Conservation (phyloP, 2,329 filamentous ascomycete species). For the Alternaria arborescens region DNA sequence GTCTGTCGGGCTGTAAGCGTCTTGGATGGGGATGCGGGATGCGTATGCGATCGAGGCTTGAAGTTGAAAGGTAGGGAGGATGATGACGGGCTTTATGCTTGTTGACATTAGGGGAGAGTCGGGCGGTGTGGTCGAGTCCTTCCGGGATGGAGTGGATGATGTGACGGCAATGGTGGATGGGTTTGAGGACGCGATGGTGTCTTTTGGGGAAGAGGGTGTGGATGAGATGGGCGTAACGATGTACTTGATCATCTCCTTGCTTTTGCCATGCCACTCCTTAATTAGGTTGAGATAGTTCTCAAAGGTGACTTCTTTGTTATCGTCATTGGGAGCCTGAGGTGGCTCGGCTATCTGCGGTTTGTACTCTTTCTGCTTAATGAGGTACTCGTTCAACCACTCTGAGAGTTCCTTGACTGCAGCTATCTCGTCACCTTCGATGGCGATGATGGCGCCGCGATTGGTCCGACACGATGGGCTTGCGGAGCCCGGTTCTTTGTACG, state of each 20-base stretch:
- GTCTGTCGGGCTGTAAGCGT: constrained; percentile 81
- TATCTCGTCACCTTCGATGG: constrained; percentile 77
- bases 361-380: constrained; percentile 63
- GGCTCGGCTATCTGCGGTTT: constrained; percentile 61
- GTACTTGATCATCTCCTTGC: constrained; percentile 71
- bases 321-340: constrained; percentile 53
- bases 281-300: constrained; percentile 73
- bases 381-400: constrained; percentile 65
- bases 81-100: constrained; percentile 69
- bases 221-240: constrained; percentile 52
- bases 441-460: constrained; percentile 79
- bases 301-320: constrained; percentile 47
- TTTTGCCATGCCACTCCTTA: constrained; percentile 77
- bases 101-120: constrained; percentile 9
- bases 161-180: constrained; percentile 17
- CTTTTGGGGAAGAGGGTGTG: neutral
- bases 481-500: constrained; percentile 56
- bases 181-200: constrained; percentile 21
- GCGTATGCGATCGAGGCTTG: constrained; percentile 80
- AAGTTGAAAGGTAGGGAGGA: constrained; percentile 82
- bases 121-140: constrained; percentile 30
- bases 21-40: constrained; percentile 74
- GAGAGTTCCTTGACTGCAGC: constrained; percentile 72
- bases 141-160: constrained; percentile 9
- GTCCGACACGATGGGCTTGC: constrained; percentile 41